Conservation (phyloP, 2,329 filamentous ascomycete genomes). For the Cadophora sp. region DNA sequence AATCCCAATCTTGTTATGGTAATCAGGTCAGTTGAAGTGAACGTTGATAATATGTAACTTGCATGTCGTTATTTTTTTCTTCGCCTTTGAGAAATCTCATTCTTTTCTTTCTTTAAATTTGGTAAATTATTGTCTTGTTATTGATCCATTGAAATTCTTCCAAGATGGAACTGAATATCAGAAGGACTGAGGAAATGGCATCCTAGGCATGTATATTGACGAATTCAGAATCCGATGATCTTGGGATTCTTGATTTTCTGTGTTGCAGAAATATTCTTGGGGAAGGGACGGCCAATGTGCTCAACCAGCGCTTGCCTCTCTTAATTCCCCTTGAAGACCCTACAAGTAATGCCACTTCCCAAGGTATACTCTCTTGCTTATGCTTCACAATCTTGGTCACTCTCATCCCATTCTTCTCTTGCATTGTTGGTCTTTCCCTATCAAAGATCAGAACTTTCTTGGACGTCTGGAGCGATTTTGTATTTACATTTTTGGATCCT, state of each 20-base stretch:
- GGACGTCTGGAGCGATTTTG: constrained; percentile 44
- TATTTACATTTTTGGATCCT: constrained; percentile 43
- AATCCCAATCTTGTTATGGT: no score
- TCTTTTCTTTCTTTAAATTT: no score
- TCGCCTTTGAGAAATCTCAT: background rate
- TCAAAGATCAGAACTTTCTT: constrained; percentile 41
- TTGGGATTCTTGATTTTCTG: background rate
- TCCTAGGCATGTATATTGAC: no score
- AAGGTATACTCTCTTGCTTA: constrained; percentile 8
- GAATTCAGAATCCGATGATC: no score
- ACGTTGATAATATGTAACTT: background rate
- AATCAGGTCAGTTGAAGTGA: background rate
- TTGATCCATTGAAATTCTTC: no score
- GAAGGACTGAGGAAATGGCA: no score
- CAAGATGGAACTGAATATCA: no score
- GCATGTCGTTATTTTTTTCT: background rate
- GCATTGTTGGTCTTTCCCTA: constrained; percentile 37
- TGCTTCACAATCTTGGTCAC: constrained; percentile 28
- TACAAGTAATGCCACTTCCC: constrained; percentile 8
- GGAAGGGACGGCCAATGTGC: background rate
- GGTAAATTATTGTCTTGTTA: no score
- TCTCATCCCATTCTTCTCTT: constrained; percentile 40
- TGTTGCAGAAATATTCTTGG: background rate
- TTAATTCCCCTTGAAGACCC: background rate
- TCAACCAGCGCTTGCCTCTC: background rate